Evolutionary conservation across 2,329 filamentous ascomycete species (phyloP).

Genomic region (Nectriaceae sp.): DNA sequence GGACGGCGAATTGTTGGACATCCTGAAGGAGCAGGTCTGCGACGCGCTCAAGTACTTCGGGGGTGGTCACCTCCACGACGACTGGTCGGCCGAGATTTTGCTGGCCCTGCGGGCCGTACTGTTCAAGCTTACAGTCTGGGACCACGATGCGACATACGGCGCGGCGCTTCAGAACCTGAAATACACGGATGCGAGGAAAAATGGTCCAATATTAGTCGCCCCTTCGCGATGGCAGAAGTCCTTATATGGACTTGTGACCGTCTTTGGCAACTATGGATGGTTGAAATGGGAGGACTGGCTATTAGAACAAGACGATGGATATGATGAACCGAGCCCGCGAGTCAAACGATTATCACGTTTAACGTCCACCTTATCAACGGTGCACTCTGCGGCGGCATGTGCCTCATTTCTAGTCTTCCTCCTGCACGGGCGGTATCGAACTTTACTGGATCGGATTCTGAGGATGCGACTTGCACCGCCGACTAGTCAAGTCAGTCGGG

Average conservation of each 20-base stretch:
- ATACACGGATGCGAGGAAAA: constrained; percentile 79
- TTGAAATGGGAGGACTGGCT: constrained; percentile 89
- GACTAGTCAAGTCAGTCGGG: constrained; percentile 80
- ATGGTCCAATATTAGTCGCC: constrained; percentile 61
- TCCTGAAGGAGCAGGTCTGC: constrained; percentile 82
- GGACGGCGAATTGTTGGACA: constrained; percentile 86
- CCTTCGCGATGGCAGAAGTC: constrained; percentile 84
- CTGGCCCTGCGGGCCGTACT: constrained; percentile 75
- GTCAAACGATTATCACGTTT: constrained; percentile 64
- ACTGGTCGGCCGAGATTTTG: constrained; percentile 85
- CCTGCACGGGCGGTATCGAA: constrained; percentile 87
- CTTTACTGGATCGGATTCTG: constrained; percentile 81
- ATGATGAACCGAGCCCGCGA: constrained; percentile 58
- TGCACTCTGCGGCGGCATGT: constrained; percentile 81
- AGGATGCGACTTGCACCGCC: constrained; percentile 83
- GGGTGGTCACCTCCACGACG: constrained; percentile 72
- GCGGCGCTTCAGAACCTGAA: constrained; percentile 88
- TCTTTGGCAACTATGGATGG: constrained; percentile 89
- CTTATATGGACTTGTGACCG: constrained; percentile 80
- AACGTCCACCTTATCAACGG: constrained; percentile 68
- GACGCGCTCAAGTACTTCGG: constrained; percentile 88
- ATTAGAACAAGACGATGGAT: constrained; percentile 73
- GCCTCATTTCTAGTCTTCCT: constrained; percentile 89
- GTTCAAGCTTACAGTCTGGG: constrained; percentile 96
- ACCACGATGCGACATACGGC: constrained; percentile 93